Percentiles rank a stretch among this genome's conserved stretches.
phyloP scores from a whole-genome alignment of 2,329 filamentous ascomycete genomes.

The Alternaria viburni region DNA sequence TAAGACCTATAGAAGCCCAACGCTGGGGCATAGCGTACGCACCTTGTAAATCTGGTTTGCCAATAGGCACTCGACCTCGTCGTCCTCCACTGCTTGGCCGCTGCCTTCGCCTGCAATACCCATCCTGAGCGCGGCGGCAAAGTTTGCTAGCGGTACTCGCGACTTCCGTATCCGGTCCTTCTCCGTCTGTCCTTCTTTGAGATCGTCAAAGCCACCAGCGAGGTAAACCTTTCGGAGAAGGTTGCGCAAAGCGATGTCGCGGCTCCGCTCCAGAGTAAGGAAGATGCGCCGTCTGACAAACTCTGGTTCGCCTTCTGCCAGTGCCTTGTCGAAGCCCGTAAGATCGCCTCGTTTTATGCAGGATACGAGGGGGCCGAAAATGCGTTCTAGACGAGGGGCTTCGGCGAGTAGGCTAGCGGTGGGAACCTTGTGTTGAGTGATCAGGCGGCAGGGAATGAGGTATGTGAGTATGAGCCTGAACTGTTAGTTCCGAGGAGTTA shows the following conservation, averaged over 20 bases:
- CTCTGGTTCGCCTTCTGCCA: conserved; percentile 83
- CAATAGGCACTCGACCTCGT: conserved; percentile 94
- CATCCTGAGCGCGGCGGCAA: conserved; percentile 81
- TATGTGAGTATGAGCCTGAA: conserved; percentile 87
- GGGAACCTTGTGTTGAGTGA: conserved; percentile 86
- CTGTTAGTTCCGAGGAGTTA: conserved; percentile 8
- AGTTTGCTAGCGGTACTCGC: conserved; percentile 81
- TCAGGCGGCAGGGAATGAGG: conserved; percentile 88
- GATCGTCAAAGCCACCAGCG: conserved; percentile 75
- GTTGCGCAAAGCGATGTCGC: conserved; percentile 91
- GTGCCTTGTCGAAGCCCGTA: conserved; percentile 79
- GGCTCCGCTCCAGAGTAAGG: conserved; percentile 87
- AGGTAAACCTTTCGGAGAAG: conserved; percentile 91
- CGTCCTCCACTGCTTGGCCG: conserved; percentile 72
- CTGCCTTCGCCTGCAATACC: conserved; percentile 63
- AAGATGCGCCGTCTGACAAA: conserved; percentile 95
- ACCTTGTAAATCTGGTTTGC: conserved; percentile 99
- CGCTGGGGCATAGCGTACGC: conserved; percentile 33
- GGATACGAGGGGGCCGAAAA: conserved; percentile 78
- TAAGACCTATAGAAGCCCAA: neutral
- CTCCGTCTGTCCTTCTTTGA: conserved; percentile 70
- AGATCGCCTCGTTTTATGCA: conserved; percentile 87
- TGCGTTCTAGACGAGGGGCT: conserved; percentile 75
- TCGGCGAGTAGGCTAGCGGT: conserved; percentile 72
- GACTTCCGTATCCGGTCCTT: conserved; percentile 71